Percentiles rank a stretch among this genome's conserved stretches.
Conservation (phyloP, 1,284 basidiomycete species). For the Melanopsichium pennsylvanicum region DNA sequence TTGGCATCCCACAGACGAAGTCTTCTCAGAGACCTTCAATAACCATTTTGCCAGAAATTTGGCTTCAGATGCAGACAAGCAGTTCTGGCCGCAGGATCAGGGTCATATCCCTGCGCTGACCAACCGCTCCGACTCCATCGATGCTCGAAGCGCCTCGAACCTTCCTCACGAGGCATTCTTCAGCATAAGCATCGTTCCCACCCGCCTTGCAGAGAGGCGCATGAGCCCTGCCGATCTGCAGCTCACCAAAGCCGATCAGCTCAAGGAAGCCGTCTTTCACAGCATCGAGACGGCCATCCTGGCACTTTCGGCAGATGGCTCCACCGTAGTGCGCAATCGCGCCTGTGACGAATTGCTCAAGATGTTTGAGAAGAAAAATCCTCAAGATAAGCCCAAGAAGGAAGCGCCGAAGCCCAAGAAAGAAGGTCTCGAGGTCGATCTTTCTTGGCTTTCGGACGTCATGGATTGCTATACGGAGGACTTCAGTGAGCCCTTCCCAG, state of each 20-base stretch:
- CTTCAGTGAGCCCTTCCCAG: conserved; percentile 49
- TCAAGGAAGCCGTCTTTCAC: conserved; percentile 51
- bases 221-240: conserved; percentile 42
- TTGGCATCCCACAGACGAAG: conserved; percentile 59
- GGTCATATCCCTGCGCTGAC: background rate
- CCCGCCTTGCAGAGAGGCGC: conserved; percentile 39
- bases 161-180: conserved; percentile 56
- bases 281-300: conserved; percentile 51
- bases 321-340: conserved; percentile 51
- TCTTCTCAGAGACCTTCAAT: conserved; percentile 52
- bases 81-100: background rate
- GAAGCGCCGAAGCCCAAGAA: conserved; percentile 16
- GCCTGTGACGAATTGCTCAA: conserved; percentile 55
- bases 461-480: conserved; percentile 59
- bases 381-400: conserved; percentile 35
- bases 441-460: conserved; percentile 53
- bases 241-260: conserved; percentile 38
- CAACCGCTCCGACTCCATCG: conserved; percentile 16
- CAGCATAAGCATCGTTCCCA: conserved; percentile 50
- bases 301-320: conserved; percentile 54
- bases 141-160: conserved; percentile 9
- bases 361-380: conserved; percentile 43
- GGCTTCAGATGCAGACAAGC: conserved; percentile 16
- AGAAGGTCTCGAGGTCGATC: conserved; percentile 39
- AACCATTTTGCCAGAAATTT: conserved; percentile 22